Base-by-base conservation (phyloP, 2,329 filamentous ascomycete genomes). In the Biscogniauxia marginata region DNA sequence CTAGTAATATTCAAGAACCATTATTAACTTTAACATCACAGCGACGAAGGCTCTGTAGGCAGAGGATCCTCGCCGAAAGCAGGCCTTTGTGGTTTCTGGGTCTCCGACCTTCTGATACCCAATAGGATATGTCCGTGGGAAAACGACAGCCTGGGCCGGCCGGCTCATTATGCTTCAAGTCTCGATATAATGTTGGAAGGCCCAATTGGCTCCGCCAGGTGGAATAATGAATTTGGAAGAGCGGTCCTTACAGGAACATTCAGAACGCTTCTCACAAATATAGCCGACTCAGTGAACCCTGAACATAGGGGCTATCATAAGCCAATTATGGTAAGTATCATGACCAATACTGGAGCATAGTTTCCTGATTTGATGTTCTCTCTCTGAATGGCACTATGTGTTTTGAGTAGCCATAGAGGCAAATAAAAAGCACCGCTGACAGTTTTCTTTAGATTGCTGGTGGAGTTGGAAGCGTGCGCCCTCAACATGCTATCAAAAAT, bases 121-220 rank as follows among this genome's bases (percentile, higher is more conserved):
- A 91, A 86, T 30, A 84, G 91, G 68, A 81, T 80, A 59, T 85
- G 90, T 59, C 91, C 93, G 1, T 99, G 95, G 95, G 95, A 99
- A 73, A 77, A 90, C 25, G 90, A 97, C 68, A 84, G 7, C 11
- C 30, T 96, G 54, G 95, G 95, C 50, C 93, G 89, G 69, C 95
- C 95, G 4, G 83, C 85, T 46, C 95, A 99, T 74, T 95, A 96
- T 69, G 93, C 95, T 19, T 96, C 91, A 76, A 92, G 90, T 75
- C 78, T 97, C 39, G 93, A 98, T 70, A 98, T 99, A 65, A 98
- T 99, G 93, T 80, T 98, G 9, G 93, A 99, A 72, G 95, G 92
- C 0, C 95, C 95, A 0, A 95, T 99, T 65, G 95, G 95, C 34
- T 95, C 90, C 66, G 95, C 95, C 50, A 86, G 91, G 19, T 98